Evolutionary conservation across 2,329 filamentous ascomycete species (phyloP).

Genomic region (Trichocomaceae sp.): DNA sequence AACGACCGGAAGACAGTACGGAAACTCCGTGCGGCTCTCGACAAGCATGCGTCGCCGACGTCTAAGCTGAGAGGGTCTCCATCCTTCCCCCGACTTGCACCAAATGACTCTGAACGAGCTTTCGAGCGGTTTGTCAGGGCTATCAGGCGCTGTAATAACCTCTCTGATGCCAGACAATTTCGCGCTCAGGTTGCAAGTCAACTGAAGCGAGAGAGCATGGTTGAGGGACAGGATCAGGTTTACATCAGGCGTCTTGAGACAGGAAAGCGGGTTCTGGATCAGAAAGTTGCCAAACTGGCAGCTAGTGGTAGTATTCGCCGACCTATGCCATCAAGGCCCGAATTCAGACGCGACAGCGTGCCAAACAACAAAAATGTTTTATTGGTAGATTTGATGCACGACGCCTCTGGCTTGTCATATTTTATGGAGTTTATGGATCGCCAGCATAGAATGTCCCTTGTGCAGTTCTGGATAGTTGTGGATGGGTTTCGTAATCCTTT

Average conservation of each 20-base stretch:
- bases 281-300: conserved; percentile 76
- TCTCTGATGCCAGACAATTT: conserved; percentile 88
- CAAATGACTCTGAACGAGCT: conserved; percentile 79
- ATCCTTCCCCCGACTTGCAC: conserved; percentile 69
- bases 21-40: conserved; percentile 81
- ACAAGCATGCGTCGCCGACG: conserved; percentile 83
- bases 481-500: conserved; percentile 92
- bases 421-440: conserved; percentile 99
- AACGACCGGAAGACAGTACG: conserved; percentile 94
- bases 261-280: conserved; percentile 80
- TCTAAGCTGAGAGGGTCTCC: conserved; percentile 59
- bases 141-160: conserved; percentile 79
- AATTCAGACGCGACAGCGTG: conserved; percentile 32
- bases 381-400: conserved; percentile 78
- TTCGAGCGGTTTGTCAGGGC: conserved; percentile 92
- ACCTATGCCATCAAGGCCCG: conserved; percentile 21
- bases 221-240: conserved; percentile 73
- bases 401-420: conserved; percentile 85
- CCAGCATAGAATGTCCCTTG: conserved; percentile 73
- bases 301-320: conserved; percentile 52
- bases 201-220: conserved; percentile 71
- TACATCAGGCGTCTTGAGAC: conserved; percentile 88
- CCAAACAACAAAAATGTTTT: conserved; percentile 68
- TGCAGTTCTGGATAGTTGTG: conserved; percentile 98
- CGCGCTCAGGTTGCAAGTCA: conserved; percentile 89